Base-by-base conservation (phyloP, 2,329 filamentous ascomycete genomes). In the Fusarium begoniae region DNA sequence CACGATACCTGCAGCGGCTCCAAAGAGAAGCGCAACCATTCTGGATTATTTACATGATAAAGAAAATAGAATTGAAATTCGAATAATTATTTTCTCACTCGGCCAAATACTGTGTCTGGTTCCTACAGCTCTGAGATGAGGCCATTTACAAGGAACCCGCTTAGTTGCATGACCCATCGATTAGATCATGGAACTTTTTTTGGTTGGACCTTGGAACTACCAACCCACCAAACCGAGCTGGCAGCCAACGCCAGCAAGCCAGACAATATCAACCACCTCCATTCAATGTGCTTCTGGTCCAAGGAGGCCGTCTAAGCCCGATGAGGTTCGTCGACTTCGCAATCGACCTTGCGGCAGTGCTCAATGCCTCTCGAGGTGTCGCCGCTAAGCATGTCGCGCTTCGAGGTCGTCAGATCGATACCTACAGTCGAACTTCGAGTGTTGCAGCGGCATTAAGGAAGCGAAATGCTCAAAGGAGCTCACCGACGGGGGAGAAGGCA, bases 311-410 rank as follows among this genome's bases (percentile, higher is more conserved):
- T 50, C 54, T 67, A 78, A 51, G 51, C 76, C 72, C 76, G 75
- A 91, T 91, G 89, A 84, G 88, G 81, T 85, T 90, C 87, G 89
- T 88, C 84, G 91, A 89, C 84, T 90, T 87, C 79, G 84, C 87
- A 72, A 85, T 95, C 80, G 93, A 95, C 84, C 85, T 93, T 77
- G 90, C 91, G 75, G 89, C 91, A 69, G 86, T 95, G 73, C 86
- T 92, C 81, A 90, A 88, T 85, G 93, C 90, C 80, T 92, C 92
- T 57, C 89, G 91, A 68, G 89, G 89, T 40, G 87, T 95, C 69
- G 92, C 91, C 55, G 82, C 87, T 55, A 91, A 88, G 80, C 90
- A 92, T 81, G 80, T 89, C 55, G 89, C 88, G 66, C 83, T 92
- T 59, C 86, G 90, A 73, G 80, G 85, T 64, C 84, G 85, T 48